Evolutionary conservation across 1,139 yeast genomes (phyloP), one percentile per base, ranked within the genome.

Genomic region (Hanseniaspora uvarum): DNA sequence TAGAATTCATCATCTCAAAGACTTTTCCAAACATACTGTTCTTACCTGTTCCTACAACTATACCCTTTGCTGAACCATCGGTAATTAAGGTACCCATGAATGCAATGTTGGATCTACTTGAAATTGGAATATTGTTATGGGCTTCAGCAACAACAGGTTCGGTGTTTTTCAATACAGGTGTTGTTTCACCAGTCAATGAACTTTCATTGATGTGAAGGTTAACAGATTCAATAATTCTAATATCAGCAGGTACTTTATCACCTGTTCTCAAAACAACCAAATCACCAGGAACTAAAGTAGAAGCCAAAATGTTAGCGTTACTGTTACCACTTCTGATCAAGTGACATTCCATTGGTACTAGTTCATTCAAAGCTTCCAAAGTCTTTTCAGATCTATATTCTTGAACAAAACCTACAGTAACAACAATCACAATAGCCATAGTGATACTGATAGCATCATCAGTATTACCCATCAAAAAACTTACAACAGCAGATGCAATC

Each of bases 61-160:
- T 75, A 57, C 97, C 98, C 3, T 83, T 65, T 19, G 96, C 98
- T 62, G 85, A 88, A 37, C 96, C 98, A 65, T 87, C 94, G 62
- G 95, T 81, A 5, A 89, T 96, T 61, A 92, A 74, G 1, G 98
- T 89, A 46, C 97, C 97, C 97, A 92, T 89, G 65, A 77, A 88
- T 1, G 94, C 97, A 60, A 88, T 84, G 58, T 82, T 80, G 19
- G 70, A 69, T 64, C 96, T 79, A 55, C 81, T 85, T 52, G 81
- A 78, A 28, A 69, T 70, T 3, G 64, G 61, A 53, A 64, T 60
- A 34, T 65, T 64, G 10, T 56, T 53, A 38, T 56, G 62, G 2
- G 66, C 67, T 1, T 26, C 11, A 7, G 58, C 53, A 31, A 58
- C 52, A 10, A 79, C 69, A 0, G 74, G 64, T 1, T 70, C 73